Conservation (phyloP, 208 protist genomes). For the Acanthamoeba quina region DNA sequence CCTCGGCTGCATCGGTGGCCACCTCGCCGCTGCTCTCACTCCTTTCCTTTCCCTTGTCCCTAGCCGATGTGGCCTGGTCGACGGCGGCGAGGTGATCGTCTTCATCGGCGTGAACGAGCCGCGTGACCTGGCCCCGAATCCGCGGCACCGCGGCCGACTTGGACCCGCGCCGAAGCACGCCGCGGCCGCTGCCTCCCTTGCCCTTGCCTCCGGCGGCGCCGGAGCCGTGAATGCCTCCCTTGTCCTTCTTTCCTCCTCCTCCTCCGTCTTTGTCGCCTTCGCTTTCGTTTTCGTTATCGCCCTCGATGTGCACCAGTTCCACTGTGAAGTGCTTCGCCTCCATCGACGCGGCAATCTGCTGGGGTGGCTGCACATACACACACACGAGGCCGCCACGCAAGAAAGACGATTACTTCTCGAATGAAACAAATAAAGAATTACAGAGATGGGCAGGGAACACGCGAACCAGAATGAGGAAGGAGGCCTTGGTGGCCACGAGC, state of each 20-base stretch:
- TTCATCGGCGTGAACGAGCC: neutral
- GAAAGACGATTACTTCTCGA: neutral
- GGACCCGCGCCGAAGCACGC: neutral
- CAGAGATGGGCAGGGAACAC: neutral
- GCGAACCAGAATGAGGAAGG: constrained; percentile 7
- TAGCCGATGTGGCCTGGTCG: neutral
- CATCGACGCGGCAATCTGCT: constrained; percentile 16
- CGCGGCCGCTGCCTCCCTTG: neutral
- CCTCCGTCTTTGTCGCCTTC: neutral
- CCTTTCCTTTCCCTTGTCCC: neutral
- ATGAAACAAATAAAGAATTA: neutral
- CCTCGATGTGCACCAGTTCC: neutral
- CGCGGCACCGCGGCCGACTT: neutral
- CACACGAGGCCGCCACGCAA: neutral
- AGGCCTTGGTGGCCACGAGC: constrained; percentile 7
- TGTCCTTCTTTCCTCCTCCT: neutral
- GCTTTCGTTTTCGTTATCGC: neutral
- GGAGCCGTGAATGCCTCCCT: neutral
- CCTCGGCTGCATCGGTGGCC: neutral
- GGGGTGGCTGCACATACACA: neutral
- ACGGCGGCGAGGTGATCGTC: neutral
- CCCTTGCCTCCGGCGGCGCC: neutral
- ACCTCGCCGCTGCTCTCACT: neutral
- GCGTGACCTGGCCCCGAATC: neutral
- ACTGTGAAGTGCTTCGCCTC: constrained; percentile 5